phyloP scores from a whole-genome alignment of 805 yeast species.

The Candida namnaoensis region DNA sequence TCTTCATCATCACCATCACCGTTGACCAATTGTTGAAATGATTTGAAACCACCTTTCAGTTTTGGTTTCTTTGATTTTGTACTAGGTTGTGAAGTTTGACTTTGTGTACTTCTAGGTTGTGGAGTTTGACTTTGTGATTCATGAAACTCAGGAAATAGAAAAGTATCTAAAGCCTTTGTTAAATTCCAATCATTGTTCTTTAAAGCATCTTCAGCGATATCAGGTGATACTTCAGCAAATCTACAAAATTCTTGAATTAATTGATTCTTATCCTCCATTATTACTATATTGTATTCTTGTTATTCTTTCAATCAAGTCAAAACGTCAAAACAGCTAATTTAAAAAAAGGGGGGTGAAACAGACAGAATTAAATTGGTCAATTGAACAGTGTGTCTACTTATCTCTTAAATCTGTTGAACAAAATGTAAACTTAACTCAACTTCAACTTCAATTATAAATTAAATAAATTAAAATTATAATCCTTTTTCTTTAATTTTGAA shows the following conservation, averaged over 20 bases:
- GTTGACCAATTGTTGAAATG: constrained; percentile 28
- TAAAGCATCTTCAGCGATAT: constrained; percentile 12
- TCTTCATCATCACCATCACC: constrained; percentile 24
- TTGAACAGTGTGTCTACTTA: too few relatives aligned
- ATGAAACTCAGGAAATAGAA: too few relatives aligned
- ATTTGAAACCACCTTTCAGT: constrained; percentile 24
- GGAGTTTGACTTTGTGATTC: too few relatives aligned
- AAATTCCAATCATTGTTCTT: constrained; percentile 20
- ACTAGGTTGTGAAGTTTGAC: constrained; percentile 2
- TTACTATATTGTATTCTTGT: background rate
- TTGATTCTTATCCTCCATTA: background rate
- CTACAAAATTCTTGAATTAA: constrained; percentile 8
- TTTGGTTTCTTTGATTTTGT: constrained; percentile 2
- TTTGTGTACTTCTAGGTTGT: background rate
- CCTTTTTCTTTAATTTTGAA: too few relatives aligned
- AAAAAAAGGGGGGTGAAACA: too few relatives aligned
- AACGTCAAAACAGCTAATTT: too few relatives aligned
- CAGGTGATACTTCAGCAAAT: constrained; percentile 11
- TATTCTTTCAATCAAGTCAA: background rate
- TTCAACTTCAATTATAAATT: too few relatives aligned
- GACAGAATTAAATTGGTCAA: too few relatives aligned
- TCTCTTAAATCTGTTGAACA: too few relatives aligned
- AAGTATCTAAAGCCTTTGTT: constrained; percentile 23
- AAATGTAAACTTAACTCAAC: too few relatives aligned
- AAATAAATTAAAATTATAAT: too few relatives aligned